Evolutionary conservation across 495 filamentous ascomycete species (phyloP).

Genomic region (Penicillium salamii): DNA sequence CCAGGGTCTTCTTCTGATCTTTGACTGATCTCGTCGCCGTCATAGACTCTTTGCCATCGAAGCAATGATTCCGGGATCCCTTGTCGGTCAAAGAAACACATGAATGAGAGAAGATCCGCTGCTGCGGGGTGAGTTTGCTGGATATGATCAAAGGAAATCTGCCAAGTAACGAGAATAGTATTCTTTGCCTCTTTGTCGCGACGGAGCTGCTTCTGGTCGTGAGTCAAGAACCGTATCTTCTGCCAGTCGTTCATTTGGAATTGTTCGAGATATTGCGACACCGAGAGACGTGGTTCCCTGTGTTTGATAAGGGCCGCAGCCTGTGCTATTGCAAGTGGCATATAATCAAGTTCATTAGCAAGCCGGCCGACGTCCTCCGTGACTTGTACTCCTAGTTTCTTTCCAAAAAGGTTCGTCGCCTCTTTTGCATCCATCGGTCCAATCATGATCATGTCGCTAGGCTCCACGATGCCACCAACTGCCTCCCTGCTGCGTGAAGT

Average conservation of each 20-base stretch:
- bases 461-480: slow-evolving; percentile 24
- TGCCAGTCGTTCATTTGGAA: too few species aligned
- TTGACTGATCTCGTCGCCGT: too few species aligned
- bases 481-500: slow-evolving; percentile 32
- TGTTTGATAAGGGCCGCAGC: too few species aligned
- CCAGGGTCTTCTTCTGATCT: slow-evolving; percentile 1
- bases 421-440: neutral
- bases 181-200: slow-evolving; percentile 23
- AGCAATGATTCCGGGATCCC: slow-evolving; percentile 3
- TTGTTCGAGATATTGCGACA: too few species aligned
- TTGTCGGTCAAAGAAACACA: slow-evolving; percentile 13
- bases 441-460: slow-evolving; percentile 35
- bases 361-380: too few species aligned
- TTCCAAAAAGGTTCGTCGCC: too few species aligned
- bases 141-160: neutral
- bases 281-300: too few species aligned
- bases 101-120: neutral
- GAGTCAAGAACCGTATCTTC: slow-evolving; percentile 26
- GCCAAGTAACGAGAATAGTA: neutral
- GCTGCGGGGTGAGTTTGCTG: neutral
- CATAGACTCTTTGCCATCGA: neutral
- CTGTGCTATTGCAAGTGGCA: too few species aligned
- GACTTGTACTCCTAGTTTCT: too few species aligned
- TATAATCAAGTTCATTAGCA: too few species aligned
- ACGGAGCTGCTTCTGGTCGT: neutral